These are phyloP conservation scores for Triticum dicoccoides DNA, from an alignment of 176 grass and related monocot genomes.

Conservation along the genomic window DNA sequence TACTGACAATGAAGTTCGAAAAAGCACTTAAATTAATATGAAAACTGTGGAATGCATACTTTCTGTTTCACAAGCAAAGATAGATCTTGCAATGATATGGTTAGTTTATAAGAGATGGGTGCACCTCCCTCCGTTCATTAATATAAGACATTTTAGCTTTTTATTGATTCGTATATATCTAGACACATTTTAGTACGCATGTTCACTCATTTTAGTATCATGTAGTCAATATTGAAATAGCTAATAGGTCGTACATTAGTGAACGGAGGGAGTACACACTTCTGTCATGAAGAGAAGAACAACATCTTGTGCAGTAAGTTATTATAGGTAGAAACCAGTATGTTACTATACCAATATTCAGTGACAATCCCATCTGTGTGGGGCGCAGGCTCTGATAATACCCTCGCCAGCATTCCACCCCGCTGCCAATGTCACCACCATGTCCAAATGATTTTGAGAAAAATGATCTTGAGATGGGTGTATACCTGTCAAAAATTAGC, in stretches of 20 bases:
- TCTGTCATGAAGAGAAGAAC: neutral
- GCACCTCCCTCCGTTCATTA: no score
- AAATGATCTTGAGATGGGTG: constrained; percentile 64
- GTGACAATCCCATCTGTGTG: constrained; percentile 75
- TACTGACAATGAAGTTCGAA: neutral
- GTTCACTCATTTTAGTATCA: no score
- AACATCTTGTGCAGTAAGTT: neutral
- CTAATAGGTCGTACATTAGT: no score
- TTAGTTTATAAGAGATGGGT: neutral
- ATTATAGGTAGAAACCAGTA: neutral
- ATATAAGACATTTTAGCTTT: no score
- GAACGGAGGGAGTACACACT: neutral
- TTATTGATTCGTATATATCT: no score
- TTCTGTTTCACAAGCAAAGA: neutral
- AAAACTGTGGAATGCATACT: no score
- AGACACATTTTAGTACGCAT: no score
- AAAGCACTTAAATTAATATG: no score
- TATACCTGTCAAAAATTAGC: constrained; percentile 42
- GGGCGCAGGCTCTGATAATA: constrained; percentile 82
- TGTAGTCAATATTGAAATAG: no score
- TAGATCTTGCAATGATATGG: neutral
- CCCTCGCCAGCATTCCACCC: constrained; percentile 73
- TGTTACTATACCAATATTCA: constrained; percentile 60
- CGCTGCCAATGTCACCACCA: constrained; percentile 33
- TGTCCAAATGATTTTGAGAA: constrained; percentile 54